Conservation (phyloP, 495 filamentous ascomycete species). For the Aspergillus nidulans region DNA sequence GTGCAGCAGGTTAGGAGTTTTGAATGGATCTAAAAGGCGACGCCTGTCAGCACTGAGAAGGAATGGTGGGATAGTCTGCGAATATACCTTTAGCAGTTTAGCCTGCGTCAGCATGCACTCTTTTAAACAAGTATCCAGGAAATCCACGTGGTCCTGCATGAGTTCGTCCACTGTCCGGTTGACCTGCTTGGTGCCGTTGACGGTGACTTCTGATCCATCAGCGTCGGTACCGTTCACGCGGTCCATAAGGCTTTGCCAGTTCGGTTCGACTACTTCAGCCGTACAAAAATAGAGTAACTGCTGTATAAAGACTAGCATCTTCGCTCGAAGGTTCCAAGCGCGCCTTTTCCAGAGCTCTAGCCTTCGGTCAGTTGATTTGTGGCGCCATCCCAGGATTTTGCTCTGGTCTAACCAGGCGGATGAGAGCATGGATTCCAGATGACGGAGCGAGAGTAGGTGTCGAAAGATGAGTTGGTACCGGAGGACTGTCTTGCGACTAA, state of each 20-base stretch:
- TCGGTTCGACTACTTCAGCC: constrained; percentile 93
- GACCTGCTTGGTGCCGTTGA: constrained; percentile 46
- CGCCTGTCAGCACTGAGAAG: not conserved
- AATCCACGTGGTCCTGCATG: constrained; percentile 99
- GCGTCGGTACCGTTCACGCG: constrained; percentile 62
- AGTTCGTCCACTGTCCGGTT: constrained; percentile 92
- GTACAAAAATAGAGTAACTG: constrained; percentile 96
- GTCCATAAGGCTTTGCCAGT: constrained; percentile 90
- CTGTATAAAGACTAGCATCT: constrained; percentile 96
- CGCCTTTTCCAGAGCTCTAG: constrained; percentile 91
- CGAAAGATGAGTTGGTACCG: constrained; percentile 95
- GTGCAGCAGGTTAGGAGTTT: constrained; percentile 91
- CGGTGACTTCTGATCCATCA: constrained; percentile 44
- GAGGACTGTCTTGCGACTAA: constrained; percentile 91
- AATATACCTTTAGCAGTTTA: constrained; percentile 77
- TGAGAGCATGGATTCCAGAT: constrained; percentile 79
- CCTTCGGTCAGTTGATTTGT: constrained; percentile 65
- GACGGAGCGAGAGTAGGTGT: constrained; percentile 80
- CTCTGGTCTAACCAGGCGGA: constrained; percentile 87
- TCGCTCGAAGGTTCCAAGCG: constrained; percentile 83
- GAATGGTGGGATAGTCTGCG: not conserved
- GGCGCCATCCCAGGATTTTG: constrained; percentile 76
- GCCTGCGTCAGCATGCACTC: constrained; percentile 98
- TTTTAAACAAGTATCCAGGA: constrained; percentile 94
- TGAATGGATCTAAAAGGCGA: constrained; percentile 73